Evolutionary conservation across 345 rosid genomes (phyloP), one percentile per base, ranked within the genome.

Genomic region (Eucalyptus sideroxylon): DNA sequence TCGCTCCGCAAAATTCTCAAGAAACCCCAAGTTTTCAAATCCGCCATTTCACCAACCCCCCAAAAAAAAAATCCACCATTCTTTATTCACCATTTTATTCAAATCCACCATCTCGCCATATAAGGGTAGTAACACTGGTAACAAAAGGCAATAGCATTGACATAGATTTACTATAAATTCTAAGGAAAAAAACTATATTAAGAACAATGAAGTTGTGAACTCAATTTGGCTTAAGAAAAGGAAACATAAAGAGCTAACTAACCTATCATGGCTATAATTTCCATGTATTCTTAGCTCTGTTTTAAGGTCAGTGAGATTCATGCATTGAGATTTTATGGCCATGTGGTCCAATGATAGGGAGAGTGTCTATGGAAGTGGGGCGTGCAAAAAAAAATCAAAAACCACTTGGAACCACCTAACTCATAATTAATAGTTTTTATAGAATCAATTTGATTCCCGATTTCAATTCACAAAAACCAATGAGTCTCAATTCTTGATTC

Each of bases 361-460:
- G n/a, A 11, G 65, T 26, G 65, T 11, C 65, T 12, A 10, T 59
- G 65, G 3, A 27, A 11, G n/a, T 56, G 27, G 62, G 30, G 62
- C 12, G 1, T 4, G 30, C 62, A n/a, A 56, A 24, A 56, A 56
- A 55, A 56, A 9, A 56, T 21, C 6, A 9, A 56, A 4, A 56
- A 23, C 60, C 11, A 53, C 24, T 51, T 1, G 1, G 2, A 53
- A 53, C 1, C 2, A 2, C 9, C 56, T 53, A 53, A 17, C 9
- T 53, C 2, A 53, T 0, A 53, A 21, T 56, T 23, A 6, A 56
- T 1, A 23, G 1, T 23, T 23, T 8, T 1, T 56, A 56, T 56
- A 2, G 12, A 24, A 53, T 17, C 0, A 6, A 56, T 56, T 0
- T 23, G 12, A 23, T 9, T 56, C 2, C 3, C 6, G 0, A 9